Percentiles rank a stretch among this genome's conserved stretches.
phyloP scores from a whole-genome alignment of 1,139 yeast species.

The Debaryomycetaceae sp. region DNA sequence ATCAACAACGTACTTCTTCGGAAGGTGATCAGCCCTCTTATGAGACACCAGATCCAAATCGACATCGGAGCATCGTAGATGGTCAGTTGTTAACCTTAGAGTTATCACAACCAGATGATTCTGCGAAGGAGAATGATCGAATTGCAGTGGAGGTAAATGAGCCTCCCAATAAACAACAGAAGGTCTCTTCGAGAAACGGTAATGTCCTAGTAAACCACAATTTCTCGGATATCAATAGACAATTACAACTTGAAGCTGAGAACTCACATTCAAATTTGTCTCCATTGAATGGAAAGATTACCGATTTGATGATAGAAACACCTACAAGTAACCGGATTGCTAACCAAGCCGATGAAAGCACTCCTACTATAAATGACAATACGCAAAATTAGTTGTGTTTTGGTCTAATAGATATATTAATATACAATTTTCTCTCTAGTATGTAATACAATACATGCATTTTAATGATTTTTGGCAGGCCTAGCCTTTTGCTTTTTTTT shows the following conservation, averaged over 20 bases:
- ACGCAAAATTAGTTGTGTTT: not conserved
- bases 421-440: not conserved
- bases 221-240: not conserved
- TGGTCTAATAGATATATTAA: not conserved
- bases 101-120: not conserved
- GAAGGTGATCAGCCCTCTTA: not conserved
- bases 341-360: not conserved
- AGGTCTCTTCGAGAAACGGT: not conserved
- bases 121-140: not conserved
- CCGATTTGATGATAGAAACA: slow-evolving; percentile 10
- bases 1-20: not conserved
- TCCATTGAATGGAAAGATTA: slow-evolving; percentile 15
- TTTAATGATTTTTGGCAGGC: not conserved
- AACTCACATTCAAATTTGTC: slow-evolving; percentile 6
- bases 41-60: not conserved
- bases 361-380: not conserved
- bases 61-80: not conserved
- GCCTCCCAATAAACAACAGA: not conserved
- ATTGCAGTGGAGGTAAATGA: not conserved
- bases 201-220: not conserved
- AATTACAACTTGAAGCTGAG: not conserved
- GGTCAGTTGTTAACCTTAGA: not conserved
- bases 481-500: not conserved
- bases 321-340: slow-evolving; percentile 1
- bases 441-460: not conserved